Conservation (phyloP, 108 stramenopile genomes). For the Cylindrotheca closterium region DNA sequence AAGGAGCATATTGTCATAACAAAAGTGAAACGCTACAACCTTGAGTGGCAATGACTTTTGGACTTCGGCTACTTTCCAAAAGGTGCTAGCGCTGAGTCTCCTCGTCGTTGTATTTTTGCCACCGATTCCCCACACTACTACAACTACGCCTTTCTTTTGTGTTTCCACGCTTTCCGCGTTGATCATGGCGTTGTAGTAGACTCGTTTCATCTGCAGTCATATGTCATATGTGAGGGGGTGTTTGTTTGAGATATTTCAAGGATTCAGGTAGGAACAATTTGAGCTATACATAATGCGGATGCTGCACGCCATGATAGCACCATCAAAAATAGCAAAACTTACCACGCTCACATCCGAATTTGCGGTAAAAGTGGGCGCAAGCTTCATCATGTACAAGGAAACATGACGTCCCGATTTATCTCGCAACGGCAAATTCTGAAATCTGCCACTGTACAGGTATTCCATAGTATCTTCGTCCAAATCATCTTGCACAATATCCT, state of each 20-base stretch:
- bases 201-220: not conserved
- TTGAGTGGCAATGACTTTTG: not conserved
- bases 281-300: no score
- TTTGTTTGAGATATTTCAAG: no score
- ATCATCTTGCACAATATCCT: slow-evolving; percentile 23
- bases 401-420: slow-evolving; percentile 14
- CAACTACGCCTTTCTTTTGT: slow-evolving; percentile 1
- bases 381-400: no score
- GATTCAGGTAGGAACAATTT: no score
- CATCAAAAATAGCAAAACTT: no score
- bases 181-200: slow-evolving; percentile 1
- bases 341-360: no score
- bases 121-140: not conserved
- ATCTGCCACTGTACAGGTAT: not conserved
- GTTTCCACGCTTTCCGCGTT: not conserved
- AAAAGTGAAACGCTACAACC: not conserved
- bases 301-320: no score
- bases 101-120: not conserved
- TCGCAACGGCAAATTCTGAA: not conserved
- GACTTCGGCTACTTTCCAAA: not conserved
- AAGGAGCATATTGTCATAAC: not conserved
- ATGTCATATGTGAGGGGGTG: no score
- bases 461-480: slow-evolving; percentile 23
- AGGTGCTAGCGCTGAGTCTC: not conserved
- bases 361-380: no score